Evolutionary conservation across 306 rosid genomes (phyloP).

Genomic region (Fagus crenata): DNA sequence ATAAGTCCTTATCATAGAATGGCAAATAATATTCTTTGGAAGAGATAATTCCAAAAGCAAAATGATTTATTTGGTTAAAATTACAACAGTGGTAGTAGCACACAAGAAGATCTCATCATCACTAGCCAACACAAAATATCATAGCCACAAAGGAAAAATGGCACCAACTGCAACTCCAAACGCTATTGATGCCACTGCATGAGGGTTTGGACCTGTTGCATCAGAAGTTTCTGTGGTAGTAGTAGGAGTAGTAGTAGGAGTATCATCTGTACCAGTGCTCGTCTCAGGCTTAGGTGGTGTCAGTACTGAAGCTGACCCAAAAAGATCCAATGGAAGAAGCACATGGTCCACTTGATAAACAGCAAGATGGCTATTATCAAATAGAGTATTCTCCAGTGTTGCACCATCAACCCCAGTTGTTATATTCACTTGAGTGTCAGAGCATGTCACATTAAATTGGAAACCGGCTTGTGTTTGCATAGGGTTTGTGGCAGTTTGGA

Average conservation of each 20-base stretch:
- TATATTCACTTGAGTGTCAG: conserved; percentile 74
- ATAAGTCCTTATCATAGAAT: too few relatives aligned
- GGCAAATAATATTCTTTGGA: neutral
- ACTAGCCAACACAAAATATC: neutral
- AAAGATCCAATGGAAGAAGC: conserved; percentile 72
- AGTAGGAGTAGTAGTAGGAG: conserved; percentile 38
- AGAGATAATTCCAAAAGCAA: neutral
- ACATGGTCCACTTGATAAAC: conserved; percentile 83
- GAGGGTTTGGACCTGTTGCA: conserved; percentile 12
- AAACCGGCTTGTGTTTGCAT: conserved; percentile 85
- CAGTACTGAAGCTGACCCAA: conserved; percentile 64
- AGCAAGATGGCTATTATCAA: conserved; percentile 52
- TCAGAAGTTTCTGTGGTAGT: conserved; percentile 48
- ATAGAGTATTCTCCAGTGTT: conserved; percentile 59
- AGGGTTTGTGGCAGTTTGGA: conserved; percentile 82
- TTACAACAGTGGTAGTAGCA: neutral
- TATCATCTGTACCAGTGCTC: conserved; percentile 6
- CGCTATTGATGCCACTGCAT: neutral
- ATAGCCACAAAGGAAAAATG: conserved; percentile 14
- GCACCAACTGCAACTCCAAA: conserved; percentile 21
- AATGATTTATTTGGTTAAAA: neutral
- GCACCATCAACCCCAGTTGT: conserved; percentile 75
- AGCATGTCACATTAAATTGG: conserved; percentile 75
- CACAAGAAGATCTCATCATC: neutral
- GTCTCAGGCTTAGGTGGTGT: conserved; percentile 58